These are phyloP conservation scores for Adansonia gregorii DNA, from an alignment of 441 rosid genomes.

Conservation along the genomic window DNA sequence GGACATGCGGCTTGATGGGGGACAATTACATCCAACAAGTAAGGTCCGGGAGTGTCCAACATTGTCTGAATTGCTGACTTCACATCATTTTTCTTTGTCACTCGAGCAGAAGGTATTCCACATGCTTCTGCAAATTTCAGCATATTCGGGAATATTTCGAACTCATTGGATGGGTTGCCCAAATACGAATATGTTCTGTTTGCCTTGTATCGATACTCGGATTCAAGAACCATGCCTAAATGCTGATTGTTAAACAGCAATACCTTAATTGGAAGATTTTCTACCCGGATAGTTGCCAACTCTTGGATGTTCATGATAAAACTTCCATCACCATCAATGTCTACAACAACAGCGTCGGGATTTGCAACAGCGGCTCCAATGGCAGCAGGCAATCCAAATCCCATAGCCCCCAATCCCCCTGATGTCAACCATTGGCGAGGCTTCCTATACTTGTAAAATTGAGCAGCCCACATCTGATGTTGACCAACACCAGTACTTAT, in stretches of 20 bases:
- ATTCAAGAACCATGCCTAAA: conserved; percentile 92
- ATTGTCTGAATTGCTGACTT: neutral
- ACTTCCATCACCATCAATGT: conserved; percentile 11
- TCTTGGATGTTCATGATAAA: conserved; percentile 3
- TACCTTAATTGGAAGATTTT: conserved; percentile 12
- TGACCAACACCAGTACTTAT: conserved; percentile 9
- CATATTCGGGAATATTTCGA: conserved; percentile 8
- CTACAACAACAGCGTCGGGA: neutral
- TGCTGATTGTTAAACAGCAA: conserved; percentile 75
- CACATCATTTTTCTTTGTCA: neutral
- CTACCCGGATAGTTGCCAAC: neutral
- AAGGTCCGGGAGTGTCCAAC: neutral
- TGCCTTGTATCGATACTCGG: conserved; percentile 92
- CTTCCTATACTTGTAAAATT: conserved; percentile 10
- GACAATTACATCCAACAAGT: neutral
- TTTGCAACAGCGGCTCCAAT: conserved; percentile 1
- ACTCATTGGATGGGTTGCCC: conserved; percentile 68
- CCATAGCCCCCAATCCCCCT: neutral
- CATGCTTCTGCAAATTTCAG: conserved; percentile 8
- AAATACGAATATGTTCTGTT: conserved; percentile 86
- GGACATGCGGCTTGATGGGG: neutral
- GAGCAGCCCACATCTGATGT: conserved; percentile 4
- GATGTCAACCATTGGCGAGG: conserved; percentile 4
- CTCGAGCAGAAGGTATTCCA: neutral
- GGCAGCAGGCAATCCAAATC: conserved; percentile 5